Evolutionary conservation across 345 rosid genomes (phyloP), one percentile per base, ranked within the genome.

Genomic region (Aquilaria malaccensis): DNA sequence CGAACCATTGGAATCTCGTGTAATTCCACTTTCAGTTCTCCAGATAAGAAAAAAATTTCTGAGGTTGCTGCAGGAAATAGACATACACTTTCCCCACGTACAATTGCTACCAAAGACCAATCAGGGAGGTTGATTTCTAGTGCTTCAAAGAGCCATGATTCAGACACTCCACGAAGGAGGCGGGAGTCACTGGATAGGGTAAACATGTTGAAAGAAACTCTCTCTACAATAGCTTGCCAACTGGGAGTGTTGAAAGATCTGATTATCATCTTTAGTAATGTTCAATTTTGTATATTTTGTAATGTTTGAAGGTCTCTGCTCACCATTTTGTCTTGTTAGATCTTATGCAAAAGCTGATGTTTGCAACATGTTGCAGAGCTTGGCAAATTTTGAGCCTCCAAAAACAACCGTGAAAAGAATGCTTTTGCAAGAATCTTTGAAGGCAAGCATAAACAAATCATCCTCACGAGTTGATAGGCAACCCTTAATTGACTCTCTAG

Each of bases 401-500:
- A 94, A 85, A 71, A 94, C 99, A 69, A 94, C 89, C 60, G 87
- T 90, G 49, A 91, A 85, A 77, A 82, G 99, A 83, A 81, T 90
- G 67, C 77, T 83, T 77, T 70, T 86, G 75, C 83, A 77, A 74
- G 89, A 85, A 69, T 72, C 59, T 62, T 78, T 72, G 71, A 86
- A 77, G 62, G 69, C 69, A 41, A 67, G 67, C 76, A 63, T 62
- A 30, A 65, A 70, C 60, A 81, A 74, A 70, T 77, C 78, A 48
- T 69, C 73, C 31, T 53, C 65, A 56, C 64, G 52, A 49, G 70
- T 63, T 60, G 85, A 79, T 67, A 74, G 76, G 72, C 81, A 67
- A 55, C 74, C 48, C 22, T 67, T 58, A 59, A 69, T 29, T 67
- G 63, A 62, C 56, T 58, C 61, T 60, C 67, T 22, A 12, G 78